Percentiles rank a stretch among this genome's conserved stretches.
These are phyloP conservation scores for Oemleria cerasiformis DNA, from an alignment of 306 rosid species.

Conservation along the genomic window DNA sequence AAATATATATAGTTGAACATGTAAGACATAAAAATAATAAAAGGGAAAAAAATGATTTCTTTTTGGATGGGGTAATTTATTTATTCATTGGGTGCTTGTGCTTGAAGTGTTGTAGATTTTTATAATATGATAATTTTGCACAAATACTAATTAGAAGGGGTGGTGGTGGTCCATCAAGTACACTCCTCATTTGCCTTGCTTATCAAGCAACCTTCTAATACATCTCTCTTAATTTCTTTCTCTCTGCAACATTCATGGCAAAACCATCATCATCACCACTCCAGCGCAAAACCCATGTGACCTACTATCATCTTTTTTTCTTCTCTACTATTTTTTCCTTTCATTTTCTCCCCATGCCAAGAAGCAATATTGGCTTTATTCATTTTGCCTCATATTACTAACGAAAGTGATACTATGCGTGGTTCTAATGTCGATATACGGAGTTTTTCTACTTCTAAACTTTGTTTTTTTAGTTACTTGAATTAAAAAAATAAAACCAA, in stretches of 20 bases:
- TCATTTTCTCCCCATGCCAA: constrained; percentile 25
- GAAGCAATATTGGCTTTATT: constrained; percentile 18
- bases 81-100: constrained; percentile 44
- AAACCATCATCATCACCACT: constrained; percentile 82
- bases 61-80: constrained; percentile 18
- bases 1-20: constrained; percentile 2
- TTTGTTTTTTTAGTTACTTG: too few species aligned
- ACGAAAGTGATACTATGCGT: too few species aligned
- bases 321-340: constrained; percentile 24
- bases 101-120: constrained; percentile 38
- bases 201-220: constrained; percentile 69
- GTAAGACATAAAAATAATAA: too few species aligned
- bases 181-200: constrained; percentile 77
- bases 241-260: constrained; percentile 71
- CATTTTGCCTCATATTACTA: not conserved
- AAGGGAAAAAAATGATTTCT: constrained; percentile 20
- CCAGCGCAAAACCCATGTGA: constrained; percentile 83
- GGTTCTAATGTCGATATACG: too few species aligned
- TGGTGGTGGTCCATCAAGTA: constrained; percentile 93
- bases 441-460: too few species aligned
- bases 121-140: constrained; percentile 19
- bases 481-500: too few species aligned
- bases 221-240: constrained; percentile 34
- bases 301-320: constrained; percentile 51
- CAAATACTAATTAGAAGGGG: constrained; percentile 49